phyloP scores from a whole-genome alignment of 2,329 filamentous ascomycete species.

The Cytospora piceicola region DNA sequence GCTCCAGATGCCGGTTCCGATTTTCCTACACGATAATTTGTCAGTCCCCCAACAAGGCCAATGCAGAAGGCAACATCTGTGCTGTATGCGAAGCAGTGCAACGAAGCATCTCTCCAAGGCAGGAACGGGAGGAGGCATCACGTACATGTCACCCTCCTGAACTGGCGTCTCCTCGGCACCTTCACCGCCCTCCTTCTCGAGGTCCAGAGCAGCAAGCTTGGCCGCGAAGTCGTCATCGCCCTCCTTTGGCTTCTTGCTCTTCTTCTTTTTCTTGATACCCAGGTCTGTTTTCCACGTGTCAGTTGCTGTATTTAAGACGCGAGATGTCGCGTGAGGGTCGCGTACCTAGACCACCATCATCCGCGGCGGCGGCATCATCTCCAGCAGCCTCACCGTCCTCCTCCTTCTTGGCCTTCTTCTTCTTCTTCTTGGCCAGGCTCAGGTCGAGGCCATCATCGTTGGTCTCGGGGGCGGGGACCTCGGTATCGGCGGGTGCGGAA shows the following conservation, averaged over 20 bases:
- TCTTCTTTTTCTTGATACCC: slow-evolving; percentile 64
- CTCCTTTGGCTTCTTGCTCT: slow-evolving; percentile 74
- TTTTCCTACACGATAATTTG: slow-evolving; percentile 16
- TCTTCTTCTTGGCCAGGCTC: slow-evolving; percentile 75
- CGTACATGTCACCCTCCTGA: slow-evolving; percentile 75
- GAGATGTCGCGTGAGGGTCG: slow-evolving; percentile 9
- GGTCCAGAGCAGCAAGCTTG: slow-evolving; percentile 65
- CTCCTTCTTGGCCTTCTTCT: slow-evolving; percentile 64
- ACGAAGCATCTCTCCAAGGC: background rate
- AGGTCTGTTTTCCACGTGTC: slow-evolving; percentile 44
- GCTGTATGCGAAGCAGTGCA: background rate
- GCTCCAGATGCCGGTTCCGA: slow-evolving; percentile 85
- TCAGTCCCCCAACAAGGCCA: background rate
- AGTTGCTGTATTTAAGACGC: slow-evolving; percentile 44
- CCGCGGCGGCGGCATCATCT: slow-evolving; percentile 48
- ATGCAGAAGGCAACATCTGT: background rate
- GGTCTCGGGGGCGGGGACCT: slow-evolving; percentile 59
- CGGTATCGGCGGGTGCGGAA: slow-evolving; percentile 32
- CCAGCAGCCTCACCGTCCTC: slow-evolving; percentile 59
- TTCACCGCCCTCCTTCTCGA: slow-evolving; percentile 65
- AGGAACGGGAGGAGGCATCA: slow-evolving; percentile 34
- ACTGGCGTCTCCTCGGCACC: slow-evolving; percentile 54
- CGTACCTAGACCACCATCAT: slow-evolving; percentile 40
- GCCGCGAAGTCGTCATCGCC: slow-evolving; percentile 63
- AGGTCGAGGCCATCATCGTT: slow-evolving; percentile 61